Evolutionary conservation across 2,329 filamentous ascomycete species (phyloP).

Genomic region (Pestalotiopsis sp.): DNA sequence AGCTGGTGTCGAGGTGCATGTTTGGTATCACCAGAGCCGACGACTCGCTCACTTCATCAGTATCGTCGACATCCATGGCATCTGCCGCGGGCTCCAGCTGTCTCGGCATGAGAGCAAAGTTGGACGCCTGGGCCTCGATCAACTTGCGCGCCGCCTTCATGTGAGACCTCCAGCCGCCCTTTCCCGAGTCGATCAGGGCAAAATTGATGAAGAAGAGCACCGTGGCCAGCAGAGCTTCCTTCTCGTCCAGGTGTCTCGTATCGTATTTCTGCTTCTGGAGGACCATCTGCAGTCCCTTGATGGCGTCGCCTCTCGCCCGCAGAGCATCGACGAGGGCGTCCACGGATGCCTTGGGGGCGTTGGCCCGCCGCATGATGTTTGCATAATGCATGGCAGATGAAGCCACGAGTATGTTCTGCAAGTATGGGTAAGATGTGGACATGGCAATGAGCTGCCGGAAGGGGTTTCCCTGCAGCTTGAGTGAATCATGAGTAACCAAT

Average conservation of each 20-base stretch:
- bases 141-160: slow-evolving; percentile 48
- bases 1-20: not conserved
- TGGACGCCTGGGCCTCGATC: slow-evolving; percentile 21
- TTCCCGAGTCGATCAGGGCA: slow-evolving; percentile 51
- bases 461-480: slow-evolving; percentile 42
- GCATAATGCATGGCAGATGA: slow-evolving; percentile 53
- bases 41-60: not conserved
- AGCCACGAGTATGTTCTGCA: slow-evolving; percentile 51
- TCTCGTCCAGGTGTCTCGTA: slow-evolving; percentile 40
- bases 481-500: slow-evolving; percentile 51
- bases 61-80: not conserved
- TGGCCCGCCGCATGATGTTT: slow-evolving; percentile 40
- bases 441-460: slow-evolving; percentile 52
- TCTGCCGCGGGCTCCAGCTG: not conserved
- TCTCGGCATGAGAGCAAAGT: not conserved
- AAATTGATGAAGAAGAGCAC: slow-evolving; percentile 56
- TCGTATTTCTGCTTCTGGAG: slow-evolving; percentile 30
- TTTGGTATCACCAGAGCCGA: not conserved
- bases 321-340: slow-evolving; percentile 49
- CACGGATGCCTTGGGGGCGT: slow-evolving; percentile 26
- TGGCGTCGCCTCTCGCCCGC: slow-evolving; percentile 48
- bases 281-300: slow-evolving; percentile 43
- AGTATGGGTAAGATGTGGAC: slow-evolving; percentile 45
- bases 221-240: slow-evolving; percentile 49
- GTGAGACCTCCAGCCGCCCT: slow-evolving; percentile 48